phyloP scores from a whole-genome alignment of 306 rosid species.

The Vicia villosa region DNA sequence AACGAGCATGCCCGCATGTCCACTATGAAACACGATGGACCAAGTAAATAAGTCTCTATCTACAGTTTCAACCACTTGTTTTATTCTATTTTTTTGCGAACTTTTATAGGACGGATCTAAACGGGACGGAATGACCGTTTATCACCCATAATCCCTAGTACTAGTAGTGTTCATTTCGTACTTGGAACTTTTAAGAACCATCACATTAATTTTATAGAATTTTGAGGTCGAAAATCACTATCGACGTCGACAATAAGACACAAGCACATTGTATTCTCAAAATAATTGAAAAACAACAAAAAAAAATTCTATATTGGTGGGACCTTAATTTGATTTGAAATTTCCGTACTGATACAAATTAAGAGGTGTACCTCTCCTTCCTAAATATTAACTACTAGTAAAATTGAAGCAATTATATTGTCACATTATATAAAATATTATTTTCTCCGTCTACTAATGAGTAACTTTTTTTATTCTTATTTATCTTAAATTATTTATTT shows the following conservation, averaged over 20 bases:
- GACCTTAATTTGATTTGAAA: slow-evolving; percentile 22
- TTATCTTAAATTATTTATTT: too few species aligned
- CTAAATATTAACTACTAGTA: slow-evolving; percentile 3
- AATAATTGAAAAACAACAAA: slow-evolving; percentile 45
- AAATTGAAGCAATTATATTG: slow-evolving; percentile 27
- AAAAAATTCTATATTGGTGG: slow-evolving; percentile 34
- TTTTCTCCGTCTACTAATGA: too few species aligned
- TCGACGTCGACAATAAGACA: slow-evolving; percentile 20
- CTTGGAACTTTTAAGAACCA: slow-evolving; percentile 12
- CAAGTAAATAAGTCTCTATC: too few species aligned
- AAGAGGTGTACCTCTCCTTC: slow-evolving; percentile 25
- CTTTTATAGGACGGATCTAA: too few species aligned
- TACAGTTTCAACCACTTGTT: too few species aligned
- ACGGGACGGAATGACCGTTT: too few species aligned
- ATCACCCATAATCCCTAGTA: too few species aligned
- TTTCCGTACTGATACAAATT: slow-evolving; percentile 32
- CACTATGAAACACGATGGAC: too few species aligned
- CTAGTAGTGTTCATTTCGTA: neutral
- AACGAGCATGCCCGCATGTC: too few species aligned
- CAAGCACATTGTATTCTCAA: slow-evolving; percentile 15
- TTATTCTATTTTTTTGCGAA: too few species aligned
- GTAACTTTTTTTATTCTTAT: too few species aligned
- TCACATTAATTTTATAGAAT: neutral
- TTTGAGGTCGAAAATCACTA: slow-evolving; percentile 10
- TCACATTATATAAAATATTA: too few species aligned